Evolutionary conservation across 805 yeast species (phyloP).

Genomic region (Starmerella roubikii): DNA sequence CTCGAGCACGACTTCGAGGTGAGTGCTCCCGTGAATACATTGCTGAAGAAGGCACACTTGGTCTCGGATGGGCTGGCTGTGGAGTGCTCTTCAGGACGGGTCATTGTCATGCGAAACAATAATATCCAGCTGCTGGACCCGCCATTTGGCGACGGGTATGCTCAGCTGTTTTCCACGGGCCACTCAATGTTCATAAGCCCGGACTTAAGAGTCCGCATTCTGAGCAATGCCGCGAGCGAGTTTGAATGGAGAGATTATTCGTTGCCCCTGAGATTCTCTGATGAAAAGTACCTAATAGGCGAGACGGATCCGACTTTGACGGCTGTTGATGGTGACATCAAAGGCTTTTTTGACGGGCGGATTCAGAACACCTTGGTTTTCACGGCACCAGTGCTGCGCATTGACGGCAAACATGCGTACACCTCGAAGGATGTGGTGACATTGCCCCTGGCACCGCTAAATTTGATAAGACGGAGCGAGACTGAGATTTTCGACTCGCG

Average conservation of each 20-base stretch:
- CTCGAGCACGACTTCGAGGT: conserved; percentile 10
- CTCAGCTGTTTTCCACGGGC: background rate
- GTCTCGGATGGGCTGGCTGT: conserved; percentile 4
- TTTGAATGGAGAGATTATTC: conserved; percentile 1
- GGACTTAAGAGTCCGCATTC: background rate
- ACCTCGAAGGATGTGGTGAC: background rate
- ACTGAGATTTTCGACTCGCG: background rate
- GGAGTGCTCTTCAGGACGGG: background rate
- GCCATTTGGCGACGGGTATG: background rate
- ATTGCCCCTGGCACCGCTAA: conserved; percentile 6
- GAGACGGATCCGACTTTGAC: conserved; percentile 4
- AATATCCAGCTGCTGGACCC: conserved; percentile 12
- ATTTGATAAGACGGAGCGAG: background rate
- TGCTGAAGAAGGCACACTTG: background rate
- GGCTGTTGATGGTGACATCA: conserved; percentile 1
- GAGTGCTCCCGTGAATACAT: conserved; percentile 4
- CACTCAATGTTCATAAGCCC: background rate
- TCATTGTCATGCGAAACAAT: conserved; percentile 4
- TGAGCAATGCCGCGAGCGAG: background rate
- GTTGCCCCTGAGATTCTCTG: background rate
- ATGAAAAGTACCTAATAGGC: conserved; percentile 2
- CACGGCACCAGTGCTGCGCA: conserved; percentile 9
- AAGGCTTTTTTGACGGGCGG: background rate
- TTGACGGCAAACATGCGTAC: conserved; percentile 1
- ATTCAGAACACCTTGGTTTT: background rate